Evolutionary conservation across 2,329 filamentous ascomycete species (phyloP), one percentile per base, ranked within the genome.

Genomic region (Cercospora zeae-maydis): DNA sequence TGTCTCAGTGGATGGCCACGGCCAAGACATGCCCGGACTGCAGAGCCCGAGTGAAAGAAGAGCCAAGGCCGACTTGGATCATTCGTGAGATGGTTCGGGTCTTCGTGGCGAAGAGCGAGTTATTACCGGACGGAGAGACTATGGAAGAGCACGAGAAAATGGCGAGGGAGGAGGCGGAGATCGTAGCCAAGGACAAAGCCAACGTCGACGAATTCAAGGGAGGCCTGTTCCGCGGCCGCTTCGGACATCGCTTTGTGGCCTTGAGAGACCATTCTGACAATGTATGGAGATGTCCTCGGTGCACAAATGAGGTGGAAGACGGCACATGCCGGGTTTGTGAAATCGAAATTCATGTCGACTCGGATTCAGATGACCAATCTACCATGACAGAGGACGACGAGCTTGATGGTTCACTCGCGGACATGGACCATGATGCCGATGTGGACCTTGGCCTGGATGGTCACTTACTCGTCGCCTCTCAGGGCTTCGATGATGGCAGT

Each of bases 21-120:
- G 83, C 81, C 64, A 88, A 87, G 73, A 87, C 86, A 69, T 90
- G 88, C 74, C 88, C 88, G 14, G 86, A 89, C 73, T 90, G 88
- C 72, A 82, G 88, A 63, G 79, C 83, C 3, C 76, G 79, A 36
- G 84, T 89, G 62, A 82, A 79, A 66, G 76, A 83, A 30, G 78
- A 84, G 67, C 87, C 87, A 0, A 84, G 86, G 7, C 87, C 87
- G 27, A 85, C 87, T 42, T 90, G 87, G 71, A 74, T 89, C 45
- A 81, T 90, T 58, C 83, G 87, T 61, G 84, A 88, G 62, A 82
- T 90, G 74, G 85, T 87, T 24, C 80, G 84, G 63, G 79, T 88
- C 65, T 88, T 89, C 74, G 82, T 84, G 42, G 81, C 79, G 66
- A 82, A 84, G 59, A 78, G 79, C 34, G 86, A 88, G 71, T 78